Percentiles rank a stretch among this genome's conserved stretches.
Evolutionary conservation across 176 grass and related monocot genomes (phyloP).

Genomic region (Avena eriantha): DNA sequence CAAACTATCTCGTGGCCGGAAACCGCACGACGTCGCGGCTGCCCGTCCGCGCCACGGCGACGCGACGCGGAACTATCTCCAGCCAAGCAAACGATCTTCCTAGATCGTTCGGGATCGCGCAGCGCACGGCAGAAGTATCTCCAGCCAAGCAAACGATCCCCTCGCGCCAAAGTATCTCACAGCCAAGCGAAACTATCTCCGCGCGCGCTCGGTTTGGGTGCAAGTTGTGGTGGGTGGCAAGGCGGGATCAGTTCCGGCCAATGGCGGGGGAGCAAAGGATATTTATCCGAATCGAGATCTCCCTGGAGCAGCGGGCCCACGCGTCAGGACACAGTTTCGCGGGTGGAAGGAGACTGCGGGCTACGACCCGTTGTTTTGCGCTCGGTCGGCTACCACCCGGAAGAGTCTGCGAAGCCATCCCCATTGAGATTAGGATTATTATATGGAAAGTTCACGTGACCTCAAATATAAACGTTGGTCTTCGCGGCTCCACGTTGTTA

Average conservation of each 20-base stretch:
- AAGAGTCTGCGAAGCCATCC: background rate
- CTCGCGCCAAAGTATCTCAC: background rate
- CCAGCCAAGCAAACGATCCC: background rate
- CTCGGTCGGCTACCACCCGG: background rate
- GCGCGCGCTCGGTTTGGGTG: too few species aligned
- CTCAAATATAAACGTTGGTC: too few species aligned
- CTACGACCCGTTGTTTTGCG: background rate
- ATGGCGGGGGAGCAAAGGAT: background rate
- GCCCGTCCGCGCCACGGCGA: background rate
- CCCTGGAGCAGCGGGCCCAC: background rate
- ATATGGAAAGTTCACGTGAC: too few species aligned
- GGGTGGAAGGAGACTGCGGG: background rate
- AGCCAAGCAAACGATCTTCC: slow-evolving; percentile 13
- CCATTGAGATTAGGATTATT: too few species aligned
- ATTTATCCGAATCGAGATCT: background rate
- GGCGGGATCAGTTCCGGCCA: background rate
- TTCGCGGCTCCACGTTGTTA: too few species aligned
- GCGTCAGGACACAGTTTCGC: background rate
- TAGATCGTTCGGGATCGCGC: too few species aligned
- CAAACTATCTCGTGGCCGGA: background rate
- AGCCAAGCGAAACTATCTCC: slow-evolving; percentile 16
- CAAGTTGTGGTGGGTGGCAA: background rate
- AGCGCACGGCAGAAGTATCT: background rate
- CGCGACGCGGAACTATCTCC: background rate
- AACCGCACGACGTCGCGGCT: background rate